Conservation (phyloP, 2,329 filamentous ascomycete species). For the Pseudocercospora macadamiae region DNA sequence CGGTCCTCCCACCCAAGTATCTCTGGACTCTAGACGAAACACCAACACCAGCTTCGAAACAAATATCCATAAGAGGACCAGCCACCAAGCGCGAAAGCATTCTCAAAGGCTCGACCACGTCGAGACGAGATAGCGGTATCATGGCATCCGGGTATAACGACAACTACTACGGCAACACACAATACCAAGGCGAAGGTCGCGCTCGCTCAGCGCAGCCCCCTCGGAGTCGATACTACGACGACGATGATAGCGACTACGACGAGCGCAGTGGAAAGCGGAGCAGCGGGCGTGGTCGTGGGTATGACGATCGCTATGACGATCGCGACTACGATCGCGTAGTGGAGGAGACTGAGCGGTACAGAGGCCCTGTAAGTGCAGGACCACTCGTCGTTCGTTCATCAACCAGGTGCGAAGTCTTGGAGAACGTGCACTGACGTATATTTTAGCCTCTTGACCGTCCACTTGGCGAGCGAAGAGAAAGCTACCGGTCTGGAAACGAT, state of each 20-base stretch:
- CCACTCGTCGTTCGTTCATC: slow-evolving; percentile 32
- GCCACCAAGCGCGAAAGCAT: slow-evolving; percentile 10
- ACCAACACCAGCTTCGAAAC: not conserved
- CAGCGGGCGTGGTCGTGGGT: slow-evolving; percentile 28
- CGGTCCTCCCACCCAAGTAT: slow-evolving; percentile 22
- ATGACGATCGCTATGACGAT: slow-evolving; percentile 28
- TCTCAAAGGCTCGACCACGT: slow-evolving; percentile 9
- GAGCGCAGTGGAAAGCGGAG: slow-evolving; percentile 32
- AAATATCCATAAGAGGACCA: not conserved
- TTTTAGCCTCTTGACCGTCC: slow-evolving; percentile 31
- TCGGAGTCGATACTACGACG: slow-evolving; percentile 32
- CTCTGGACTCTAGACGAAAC: slow-evolving; percentile 19
- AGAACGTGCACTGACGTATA: slow-evolving; percentile 24
- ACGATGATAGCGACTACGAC: slow-evolving; percentile 37
- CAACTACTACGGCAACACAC: slow-evolving; percentile 26
- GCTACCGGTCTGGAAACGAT: slow-evolving; percentile 25
- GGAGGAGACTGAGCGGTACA: slow-evolving; percentile 36
- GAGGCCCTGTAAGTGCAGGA: slow-evolving; percentile 37
- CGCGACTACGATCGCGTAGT: slow-evolving; percentile 36
- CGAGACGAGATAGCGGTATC: slow-evolving; percentile 27
- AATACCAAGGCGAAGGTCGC: slow-evolving; percentile 25
- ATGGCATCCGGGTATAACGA: slow-evolving; percentile 33
- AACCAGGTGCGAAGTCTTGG: slow-evolving; percentile 7
- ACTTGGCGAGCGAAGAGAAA: slow-evolving; percentile 26
- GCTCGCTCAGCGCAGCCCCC: slow-evolving; percentile 34